Conservation (phyloP, 2,329 filamentous ascomycete species). For the Chaetomiaceae sp. region DNA sequence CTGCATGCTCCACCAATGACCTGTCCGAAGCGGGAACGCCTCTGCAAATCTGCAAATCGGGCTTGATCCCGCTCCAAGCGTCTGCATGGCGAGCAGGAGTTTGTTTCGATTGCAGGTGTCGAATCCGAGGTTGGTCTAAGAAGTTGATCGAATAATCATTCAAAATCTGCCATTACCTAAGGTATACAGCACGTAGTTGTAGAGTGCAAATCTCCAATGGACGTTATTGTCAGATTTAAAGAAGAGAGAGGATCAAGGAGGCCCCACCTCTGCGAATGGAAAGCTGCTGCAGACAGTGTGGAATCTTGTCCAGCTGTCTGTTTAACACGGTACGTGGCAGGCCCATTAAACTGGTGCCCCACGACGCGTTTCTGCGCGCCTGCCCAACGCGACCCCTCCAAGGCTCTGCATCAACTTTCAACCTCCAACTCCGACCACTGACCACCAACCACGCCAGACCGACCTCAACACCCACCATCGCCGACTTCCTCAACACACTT, state of each 20-base stretch:
- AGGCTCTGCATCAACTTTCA: slow-evolving; percentile 4
- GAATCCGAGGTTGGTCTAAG: too few species aligned
- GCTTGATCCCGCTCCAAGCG: not conserved
- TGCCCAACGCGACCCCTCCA: slow-evolving; percentile 23
- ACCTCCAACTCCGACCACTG: not conserved
- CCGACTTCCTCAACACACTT: not conserved
- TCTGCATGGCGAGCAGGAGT: not conserved
- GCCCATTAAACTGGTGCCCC: slow-evolving; percentile 23
- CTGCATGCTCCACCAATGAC: slow-evolving; percentile 10
- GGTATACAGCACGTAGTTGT: too few species aligned
- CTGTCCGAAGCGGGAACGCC: not conserved
- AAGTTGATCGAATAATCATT: too few species aligned
- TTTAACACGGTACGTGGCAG: slow-evolving; percentile 17
- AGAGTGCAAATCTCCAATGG: too few species aligned
- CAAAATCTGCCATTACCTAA: too few species aligned
- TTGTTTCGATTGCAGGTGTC: too few species aligned
- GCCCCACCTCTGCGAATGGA: too few species aligned
- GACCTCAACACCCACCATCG: not conserved
- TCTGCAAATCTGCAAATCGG: not conserved
- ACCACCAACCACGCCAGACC: not conserved
- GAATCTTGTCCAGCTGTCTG: too few species aligned
- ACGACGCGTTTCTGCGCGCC: slow-evolving; percentile 22
- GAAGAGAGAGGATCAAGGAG: too few species aligned
- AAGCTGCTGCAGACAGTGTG: not conserved
- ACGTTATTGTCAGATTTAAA: too few species aligned